These are phyloP conservation scores for Clarireedia homoeocarpa DNA, from an alignment of 2,329 filamentous ascomycete genomes.

Conservation along the genomic window DNA sequence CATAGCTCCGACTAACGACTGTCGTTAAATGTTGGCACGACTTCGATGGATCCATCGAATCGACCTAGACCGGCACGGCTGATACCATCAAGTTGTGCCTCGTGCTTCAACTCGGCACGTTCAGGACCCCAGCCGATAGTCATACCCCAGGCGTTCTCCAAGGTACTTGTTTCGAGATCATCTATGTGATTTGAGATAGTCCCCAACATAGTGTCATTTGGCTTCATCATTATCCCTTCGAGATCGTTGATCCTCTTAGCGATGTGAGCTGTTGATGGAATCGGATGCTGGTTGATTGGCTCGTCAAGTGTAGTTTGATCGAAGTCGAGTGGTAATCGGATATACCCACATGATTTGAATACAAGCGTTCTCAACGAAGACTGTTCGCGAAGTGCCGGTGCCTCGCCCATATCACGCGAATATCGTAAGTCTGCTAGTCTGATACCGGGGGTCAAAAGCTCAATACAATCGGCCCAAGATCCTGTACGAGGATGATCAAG, in stretches of 20 bases:
- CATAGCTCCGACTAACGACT: background rate
- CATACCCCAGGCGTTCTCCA: conserved; percentile 25
- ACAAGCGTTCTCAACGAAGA: conserved; percentile 18
- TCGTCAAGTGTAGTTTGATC: conserved; percentile 22
- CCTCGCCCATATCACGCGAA: conserved; percentile 27
- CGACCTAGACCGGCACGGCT: conserved; percentile 20
- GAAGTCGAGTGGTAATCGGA: conserved; percentile 25
- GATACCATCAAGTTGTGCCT: conserved; percentile 23
- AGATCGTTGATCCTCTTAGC: conserved; percentile 22
- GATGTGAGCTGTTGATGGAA: conserved; percentile 12
- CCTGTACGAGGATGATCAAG: conserved; percentile 33
- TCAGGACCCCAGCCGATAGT: conserved; percentile 17
- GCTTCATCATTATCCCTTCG: conserved; percentile 27
- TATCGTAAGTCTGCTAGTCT: conserved; percentile 36
- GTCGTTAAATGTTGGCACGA: background rate
- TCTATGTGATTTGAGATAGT: conserved; percentile 23
- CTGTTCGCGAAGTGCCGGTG: conserved; percentile 16
- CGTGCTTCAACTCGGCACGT: conserved; percentile 9
- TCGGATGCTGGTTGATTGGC: background rate
- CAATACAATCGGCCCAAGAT: conserved; percentile 43
- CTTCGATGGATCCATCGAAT: conserved; percentile 24
- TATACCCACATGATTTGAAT: conserved; percentile 29
- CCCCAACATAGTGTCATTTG: conserved; percentile 19
- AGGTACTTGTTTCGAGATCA: conserved; percentile 15
- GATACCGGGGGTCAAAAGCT: conserved; percentile 40